Evolutionary conservation across 2,329 filamentous ascomycete species (phyloP), one percentile per base, ranked within the genome.

Genomic region (Leptographium lundbergii): DNA sequence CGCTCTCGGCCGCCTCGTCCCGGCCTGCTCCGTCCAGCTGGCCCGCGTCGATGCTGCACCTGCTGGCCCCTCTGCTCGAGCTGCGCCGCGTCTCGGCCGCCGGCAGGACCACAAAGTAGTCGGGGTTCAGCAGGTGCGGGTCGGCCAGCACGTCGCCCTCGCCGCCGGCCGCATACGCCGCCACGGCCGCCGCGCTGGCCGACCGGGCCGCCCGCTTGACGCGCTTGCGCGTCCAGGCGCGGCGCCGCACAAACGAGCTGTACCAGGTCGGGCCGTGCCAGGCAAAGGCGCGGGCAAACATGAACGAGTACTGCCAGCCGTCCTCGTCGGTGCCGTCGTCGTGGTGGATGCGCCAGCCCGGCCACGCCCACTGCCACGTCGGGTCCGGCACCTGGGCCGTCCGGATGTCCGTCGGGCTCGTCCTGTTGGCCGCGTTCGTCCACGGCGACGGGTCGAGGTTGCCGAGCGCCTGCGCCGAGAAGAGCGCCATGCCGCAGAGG

Each of bases 261-360:
- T 90, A 96, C 91, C 92, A 97, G 29, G 84, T 87, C 22, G 88
- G 88, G 3, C 86, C 86, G 71, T 99, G 94, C 94, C 94, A 99
- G 3, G 84, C 82, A 64, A 88, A 90, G 50, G 74, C 77, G 61
- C 80, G 82, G 63, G 77, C 76, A 69, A 97, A 99, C 64, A 88
- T 86, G 69, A 96, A 91, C 19, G 89, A 94, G 72, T 99, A 99
- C 69, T 95, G 87, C 94, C 94, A 99, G 4, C 94, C 94, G 63
- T 92, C 88, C 62, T 92, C 87, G 67, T 97, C 94, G 13, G 56
- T 54, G 27, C 88, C 84, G 61, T 87, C 81, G 75, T 92, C 89
- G 80, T 89, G 75, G 61, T 82, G 79, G 64, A 87, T 67, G 32
- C 74, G 77, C 84, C 84, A 87, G 57, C 83, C 81, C 2, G 81